These are phyloP conservation scores for Conticribra weissflogii DNA, from an alignment of 108 stramenopile genomes.

Conservation along the genomic window DNA sequence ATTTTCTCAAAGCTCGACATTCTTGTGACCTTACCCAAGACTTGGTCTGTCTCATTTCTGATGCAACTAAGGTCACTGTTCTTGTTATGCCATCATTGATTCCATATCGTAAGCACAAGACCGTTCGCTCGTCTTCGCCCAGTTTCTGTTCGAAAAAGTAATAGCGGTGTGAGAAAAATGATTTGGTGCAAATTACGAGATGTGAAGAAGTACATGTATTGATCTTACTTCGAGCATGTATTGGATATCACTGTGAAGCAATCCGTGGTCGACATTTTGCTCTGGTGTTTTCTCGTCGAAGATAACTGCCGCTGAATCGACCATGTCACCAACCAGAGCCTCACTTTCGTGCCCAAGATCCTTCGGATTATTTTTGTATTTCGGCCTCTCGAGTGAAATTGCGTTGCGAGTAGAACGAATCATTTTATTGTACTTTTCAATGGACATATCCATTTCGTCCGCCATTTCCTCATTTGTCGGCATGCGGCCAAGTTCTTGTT, in stretches of 20 bases:
- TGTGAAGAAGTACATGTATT: not conserved
- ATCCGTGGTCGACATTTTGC: constrained; percentile 67
- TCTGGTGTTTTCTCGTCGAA: constrained; percentile 68
- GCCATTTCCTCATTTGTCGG: constrained; percentile 94
- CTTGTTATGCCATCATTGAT: constrained; percentile 85
- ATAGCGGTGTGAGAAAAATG: not conserved
- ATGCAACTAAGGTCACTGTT: constrained; percentile 84
- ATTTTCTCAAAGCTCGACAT: constrained; percentile 82
- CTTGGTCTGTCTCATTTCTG: constrained; percentile 77
- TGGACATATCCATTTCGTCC: constrained; percentile 73
- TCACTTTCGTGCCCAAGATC: constrained; percentile 82
- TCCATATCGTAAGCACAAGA: constrained; percentile 81
- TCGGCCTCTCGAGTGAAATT: constrained; percentile 83
- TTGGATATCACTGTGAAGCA: constrained; percentile 79
- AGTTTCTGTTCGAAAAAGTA: constrained; percentile 47
- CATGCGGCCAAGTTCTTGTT: constrained; percentile 72
- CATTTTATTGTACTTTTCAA: constrained; percentile 87
- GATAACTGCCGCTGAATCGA: constrained; percentile 55
- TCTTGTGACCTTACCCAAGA: constrained; percentile 90
- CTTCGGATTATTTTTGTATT: constrained; percentile 84
- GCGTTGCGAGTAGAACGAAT: constrained; percentile 72
- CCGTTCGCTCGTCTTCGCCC: constrained; percentile 73
- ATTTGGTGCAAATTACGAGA: too few relatives aligned
- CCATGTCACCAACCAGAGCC: constrained; percentile 74
- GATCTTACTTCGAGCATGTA: constrained; percentile 72